Conservation (phyloP, 1,284 basidiomycete genomes). For the Trametes versicolor region DNA sequence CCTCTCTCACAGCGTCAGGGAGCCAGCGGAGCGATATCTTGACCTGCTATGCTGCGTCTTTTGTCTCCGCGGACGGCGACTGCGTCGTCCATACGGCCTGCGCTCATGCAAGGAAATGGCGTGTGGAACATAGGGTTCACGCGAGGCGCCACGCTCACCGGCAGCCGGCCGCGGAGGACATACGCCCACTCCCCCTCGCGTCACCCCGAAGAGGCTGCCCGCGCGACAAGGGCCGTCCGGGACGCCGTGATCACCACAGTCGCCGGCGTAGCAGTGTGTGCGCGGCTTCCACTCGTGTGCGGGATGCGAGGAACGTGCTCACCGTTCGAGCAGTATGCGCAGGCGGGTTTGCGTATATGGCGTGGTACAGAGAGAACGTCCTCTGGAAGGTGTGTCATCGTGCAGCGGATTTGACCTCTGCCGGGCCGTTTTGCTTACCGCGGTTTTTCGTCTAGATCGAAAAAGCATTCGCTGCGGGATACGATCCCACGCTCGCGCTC, state of each 20-base stretch:
- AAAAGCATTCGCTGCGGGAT: slow-evolving; percentile 70
- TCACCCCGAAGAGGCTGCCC: slow-evolving; percentile 14
- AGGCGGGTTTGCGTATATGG: slow-evolving; percentile 77
- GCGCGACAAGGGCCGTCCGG: slow-evolving; percentile 11
- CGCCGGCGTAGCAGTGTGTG: slow-evolving; percentile 28
- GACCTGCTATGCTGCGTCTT: too few species aligned
- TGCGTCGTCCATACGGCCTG: too few species aligned
- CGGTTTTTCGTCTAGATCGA: slow-evolving; percentile 58
- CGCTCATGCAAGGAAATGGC: too few species aligned
- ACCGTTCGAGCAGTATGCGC: slow-evolving; percentile 59
- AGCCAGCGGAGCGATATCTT: too few species aligned
- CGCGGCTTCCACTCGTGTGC: background rate
- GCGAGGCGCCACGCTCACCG: background rate
- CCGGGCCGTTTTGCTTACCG: background rate
- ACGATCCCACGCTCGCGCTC: slow-evolving; percentile 82
- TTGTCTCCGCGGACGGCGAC: too few species aligned
- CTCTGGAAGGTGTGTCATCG: slow-evolving; percentile 74
- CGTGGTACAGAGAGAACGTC: slow-evolving; percentile 85
- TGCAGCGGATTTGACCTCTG: too few species aligned
- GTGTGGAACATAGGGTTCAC: too few species aligned
- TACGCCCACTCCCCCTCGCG: background rate
- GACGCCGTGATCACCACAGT: slow-evolving; percentile 32
- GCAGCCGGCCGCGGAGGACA: background rate
- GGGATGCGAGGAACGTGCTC: too few species aligned
- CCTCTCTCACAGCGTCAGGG: too few species aligned